Percentiles rank a stretch among this genome's conserved stretches.
Conservation (phyloP, 192 early-diverging fungal genomes). For the Gigaspora rosea region DNA sequence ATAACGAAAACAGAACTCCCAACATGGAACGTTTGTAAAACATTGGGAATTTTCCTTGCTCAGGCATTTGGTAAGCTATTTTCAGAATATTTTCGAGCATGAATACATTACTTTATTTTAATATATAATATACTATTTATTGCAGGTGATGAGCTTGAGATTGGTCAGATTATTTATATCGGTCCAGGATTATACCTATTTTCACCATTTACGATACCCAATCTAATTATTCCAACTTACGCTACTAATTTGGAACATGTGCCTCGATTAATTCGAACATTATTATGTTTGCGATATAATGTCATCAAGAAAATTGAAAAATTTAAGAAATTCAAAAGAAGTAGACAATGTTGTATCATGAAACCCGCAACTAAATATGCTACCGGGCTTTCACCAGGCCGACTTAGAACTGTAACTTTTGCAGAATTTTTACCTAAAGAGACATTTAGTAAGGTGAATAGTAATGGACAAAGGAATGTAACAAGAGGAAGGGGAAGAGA, state of each 20-base stretch:
- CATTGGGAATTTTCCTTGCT: conserved; percentile 12
- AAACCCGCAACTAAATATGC: not conserved
- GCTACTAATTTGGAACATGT: not conserved
- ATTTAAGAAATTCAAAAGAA: conserved; percentile 2
- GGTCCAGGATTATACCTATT: not conserved
- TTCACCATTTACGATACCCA: conserved; percentile 4
- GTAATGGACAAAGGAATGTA: conserved; percentile 1
- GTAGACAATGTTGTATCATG: not conserved
- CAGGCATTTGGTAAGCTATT: conserved; percentile 14
- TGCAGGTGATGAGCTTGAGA: not conserved
- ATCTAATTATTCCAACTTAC: conserved; percentile 6
- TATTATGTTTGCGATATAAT: conserved; percentile 15
- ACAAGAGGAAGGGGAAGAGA: not conserved
- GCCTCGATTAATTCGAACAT: not conserved
- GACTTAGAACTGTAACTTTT: not conserved
- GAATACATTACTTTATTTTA: not conserved
- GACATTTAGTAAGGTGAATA: conserved; percentile 6
- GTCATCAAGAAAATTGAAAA: not conserved
- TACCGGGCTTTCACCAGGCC: not conserved
- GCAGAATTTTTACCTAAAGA: conserved; percentile 3
- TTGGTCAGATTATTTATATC: not conserved
- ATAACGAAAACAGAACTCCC: not conserved
- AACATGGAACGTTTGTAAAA: not conserved
- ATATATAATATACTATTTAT: conserved; percentile 6
- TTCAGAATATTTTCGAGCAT: not conserved